phyloP scores from a whole-genome alignment of 305 asterid genomes.

The Ilex paraguariensis region DNA sequence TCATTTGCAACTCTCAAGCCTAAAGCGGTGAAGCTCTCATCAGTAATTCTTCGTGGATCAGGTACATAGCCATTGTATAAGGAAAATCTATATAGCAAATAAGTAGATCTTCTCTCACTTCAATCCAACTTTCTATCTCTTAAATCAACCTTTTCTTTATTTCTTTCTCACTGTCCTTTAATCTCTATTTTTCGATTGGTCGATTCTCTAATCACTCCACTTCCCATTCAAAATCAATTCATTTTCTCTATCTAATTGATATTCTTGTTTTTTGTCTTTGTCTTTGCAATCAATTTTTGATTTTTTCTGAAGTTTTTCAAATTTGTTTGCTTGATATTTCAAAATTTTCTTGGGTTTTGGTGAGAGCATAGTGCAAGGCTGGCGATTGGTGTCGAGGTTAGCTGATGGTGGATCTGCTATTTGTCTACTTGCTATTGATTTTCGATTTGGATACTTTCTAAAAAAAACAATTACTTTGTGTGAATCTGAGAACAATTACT shows the following conservation, averaged over 20 bases:
- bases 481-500: too few relatives aligned
- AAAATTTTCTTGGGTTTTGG: neutral
- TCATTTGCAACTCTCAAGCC: too few relatives aligned
- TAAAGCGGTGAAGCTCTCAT: too few relatives aligned
- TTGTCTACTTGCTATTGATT: slow-evolving; percentile 21
- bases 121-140: neutral
- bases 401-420: slow-evolving; percentile 90
- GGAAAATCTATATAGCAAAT: neutral
- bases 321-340: neutral
- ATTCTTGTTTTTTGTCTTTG: neutral
- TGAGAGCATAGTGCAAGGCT: slow-evolving; percentile 21
- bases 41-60: too few relatives aligned
- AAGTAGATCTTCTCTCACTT: slow-evolving; percentile 7
- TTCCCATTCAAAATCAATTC: neutral
- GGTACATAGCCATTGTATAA: too few relatives aligned
- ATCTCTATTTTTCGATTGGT: neutral
- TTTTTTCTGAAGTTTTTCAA: neutral
- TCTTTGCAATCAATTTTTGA: neutral
- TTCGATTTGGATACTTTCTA: neutral
- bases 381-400: slow-evolving; percentile 39
- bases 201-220: neutral
- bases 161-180: neutral
- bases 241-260: too few relatives aligned
- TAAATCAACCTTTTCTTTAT: neutral
- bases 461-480: too few relatives aligned